A percentile compares a stretch with the other conserved stretches of the same genome.
These are phyloP conservation scores for Venturia asperata DNA, from an alignment of 2,329 filamentous ascomycete species.

Conservation along the genomic window DNA sequence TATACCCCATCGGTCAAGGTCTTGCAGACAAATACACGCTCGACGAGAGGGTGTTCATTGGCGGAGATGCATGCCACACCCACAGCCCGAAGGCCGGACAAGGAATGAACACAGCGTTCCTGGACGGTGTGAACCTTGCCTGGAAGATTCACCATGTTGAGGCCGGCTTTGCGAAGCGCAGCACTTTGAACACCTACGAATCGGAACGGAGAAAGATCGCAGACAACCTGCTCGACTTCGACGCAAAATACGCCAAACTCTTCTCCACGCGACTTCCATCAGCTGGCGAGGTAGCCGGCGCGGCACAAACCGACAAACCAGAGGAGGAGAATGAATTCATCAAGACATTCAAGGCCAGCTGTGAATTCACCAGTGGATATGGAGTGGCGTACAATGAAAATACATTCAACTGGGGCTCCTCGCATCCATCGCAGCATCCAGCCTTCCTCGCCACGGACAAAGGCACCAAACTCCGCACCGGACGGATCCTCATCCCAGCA, in stretches of 20 bases:
- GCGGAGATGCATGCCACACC: slow-evolving; percentile 58
- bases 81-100: slow-evolving; percentile 59
- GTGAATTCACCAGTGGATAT: slow-evolving; percentile 89
- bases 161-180: slow-evolving; percentile 66
- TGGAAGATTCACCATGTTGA: slow-evolving; percentile 97
- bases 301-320: slow-evolving; percentile 28
- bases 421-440: slow-evolving; percentile 63
- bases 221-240: slow-evolving; percentile 76
- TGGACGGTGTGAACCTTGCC: slow-evolving; percentile 72
- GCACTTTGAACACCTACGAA: slow-evolving; percentile 73
- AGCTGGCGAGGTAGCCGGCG: slow-evolving; percentile 61
- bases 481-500: slow-evolving; percentile 67
- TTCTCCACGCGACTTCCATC: slow-evolving; percentile 75
- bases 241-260: slow-evolving; percentile 80
- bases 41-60: slow-evolving; percentile 60
- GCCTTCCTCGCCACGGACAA: slow-evolving; percentile 51
- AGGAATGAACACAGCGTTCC: slow-evolving; percentile 56
- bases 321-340: slow-evolving; percentile 70
- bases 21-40: slow-evolving; percentile 59
- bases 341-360: slow-evolving; percentile 81
- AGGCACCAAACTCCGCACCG: slow-evolving; percentile 58
- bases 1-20: slow-evolving; percentile 59
- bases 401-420: slow-evolving; percentile 71
- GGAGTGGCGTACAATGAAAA: slow-evolving; percentile 82
- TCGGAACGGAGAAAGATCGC: slow-evolving; percentile 77